Percentiles rank a stretch among this genome's conserved stretches.
These are phyloP conservation scores for Fraxinus ornus DNA, from an alignment of 305 asterid species.

Conservation along the genomic window DNA sequence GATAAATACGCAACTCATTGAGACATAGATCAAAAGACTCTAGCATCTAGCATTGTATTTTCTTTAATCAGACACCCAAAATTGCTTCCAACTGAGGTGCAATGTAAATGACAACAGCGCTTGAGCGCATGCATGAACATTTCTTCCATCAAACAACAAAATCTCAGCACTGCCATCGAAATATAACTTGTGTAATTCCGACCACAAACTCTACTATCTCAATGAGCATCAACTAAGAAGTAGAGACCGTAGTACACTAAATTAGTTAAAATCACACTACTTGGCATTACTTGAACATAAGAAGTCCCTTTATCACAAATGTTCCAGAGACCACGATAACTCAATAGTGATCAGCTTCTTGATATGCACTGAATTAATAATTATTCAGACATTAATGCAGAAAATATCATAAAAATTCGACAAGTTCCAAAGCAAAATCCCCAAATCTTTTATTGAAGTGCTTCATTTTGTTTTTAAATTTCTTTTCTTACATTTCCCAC, in stretches of 20 bases:
- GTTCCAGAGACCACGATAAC: background rate
- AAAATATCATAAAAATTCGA: slow-evolving; percentile 14
- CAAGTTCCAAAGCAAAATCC: slow-evolving; percentile 15
- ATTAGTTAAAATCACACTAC: background rate
- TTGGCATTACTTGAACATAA: background rate
- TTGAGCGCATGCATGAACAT: background rate
- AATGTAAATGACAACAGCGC: background rate
- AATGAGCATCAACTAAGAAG: background rate
- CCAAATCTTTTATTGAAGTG: background rate
- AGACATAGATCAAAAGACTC: background rate
- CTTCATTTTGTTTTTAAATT: background rate
- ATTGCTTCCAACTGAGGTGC: slow-evolving; percentile 1
- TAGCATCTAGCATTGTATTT: background rate
- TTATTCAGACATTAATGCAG: background rate
- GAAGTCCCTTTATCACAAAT: background rate
- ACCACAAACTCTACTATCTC: background rate
- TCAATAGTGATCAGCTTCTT: background rate
- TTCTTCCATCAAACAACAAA: background rate
- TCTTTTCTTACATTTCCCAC: background rate
- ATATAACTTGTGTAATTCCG: background rate
- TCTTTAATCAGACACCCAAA: background rate
- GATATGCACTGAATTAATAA: background rate
- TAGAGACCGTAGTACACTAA: background rate
- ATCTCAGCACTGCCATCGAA: background rate
- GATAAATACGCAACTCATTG: background rate